Percentiles rank a stretch among this genome's conserved stretches.
Evolutionary conservation across 805 yeast species (phyloP).

Genomic region (Wickerhamiella azyma): DNA sequence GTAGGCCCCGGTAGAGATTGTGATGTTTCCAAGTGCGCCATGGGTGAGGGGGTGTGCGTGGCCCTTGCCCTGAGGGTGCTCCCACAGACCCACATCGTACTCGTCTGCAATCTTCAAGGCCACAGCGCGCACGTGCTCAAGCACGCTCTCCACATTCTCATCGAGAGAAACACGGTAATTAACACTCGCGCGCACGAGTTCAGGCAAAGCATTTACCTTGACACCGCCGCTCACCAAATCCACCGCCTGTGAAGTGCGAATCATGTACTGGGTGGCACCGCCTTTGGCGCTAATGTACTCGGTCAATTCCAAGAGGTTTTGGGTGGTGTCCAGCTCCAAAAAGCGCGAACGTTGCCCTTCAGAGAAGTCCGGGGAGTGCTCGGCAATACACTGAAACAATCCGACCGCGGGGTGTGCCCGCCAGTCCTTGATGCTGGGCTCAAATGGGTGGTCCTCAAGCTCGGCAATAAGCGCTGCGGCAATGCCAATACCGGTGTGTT

Average conservation of each 20-base stretch:
- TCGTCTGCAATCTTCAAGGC: constrained; percentile 31
- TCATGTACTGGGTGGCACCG: constrained; percentile 28
- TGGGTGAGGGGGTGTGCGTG: constrained; percentile 17
- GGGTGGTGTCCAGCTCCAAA: constrained; percentile 1
- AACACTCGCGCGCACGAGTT: constrained; percentile 37
- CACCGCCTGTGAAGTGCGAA: constrained; percentile 54
- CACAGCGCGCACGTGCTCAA: constrained; percentile 27
- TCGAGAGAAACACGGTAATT: constrained; percentile 57
- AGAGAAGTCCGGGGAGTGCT: constrained; percentile 22
- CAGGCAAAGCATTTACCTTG: constrained; percentile 67
- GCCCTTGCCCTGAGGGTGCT: constrained; percentile 22
- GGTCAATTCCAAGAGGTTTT: constrained; percentile 3
- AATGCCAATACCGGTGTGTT: constrained; percentile 68
- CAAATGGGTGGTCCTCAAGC: constrained; percentile 45
- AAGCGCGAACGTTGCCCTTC: not conserved
- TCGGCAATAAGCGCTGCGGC: constrained; percentile 41
- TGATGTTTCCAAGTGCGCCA: constrained; percentile 33
- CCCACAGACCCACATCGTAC: constrained; percentile 33
- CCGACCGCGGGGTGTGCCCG: constrained; percentile 32
- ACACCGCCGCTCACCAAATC: constrained; percentile 60
- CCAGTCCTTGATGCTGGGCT: constrained; percentile 1
- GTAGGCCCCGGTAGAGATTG: constrained; percentile 24
- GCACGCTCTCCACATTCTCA: constrained; percentile 32
- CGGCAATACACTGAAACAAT: constrained; percentile 49
- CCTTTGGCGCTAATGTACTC: not conserved